phyloP scores from a whole-genome alignment of 78 protist species.

The Blattamonas nauphoetae region DNA sequence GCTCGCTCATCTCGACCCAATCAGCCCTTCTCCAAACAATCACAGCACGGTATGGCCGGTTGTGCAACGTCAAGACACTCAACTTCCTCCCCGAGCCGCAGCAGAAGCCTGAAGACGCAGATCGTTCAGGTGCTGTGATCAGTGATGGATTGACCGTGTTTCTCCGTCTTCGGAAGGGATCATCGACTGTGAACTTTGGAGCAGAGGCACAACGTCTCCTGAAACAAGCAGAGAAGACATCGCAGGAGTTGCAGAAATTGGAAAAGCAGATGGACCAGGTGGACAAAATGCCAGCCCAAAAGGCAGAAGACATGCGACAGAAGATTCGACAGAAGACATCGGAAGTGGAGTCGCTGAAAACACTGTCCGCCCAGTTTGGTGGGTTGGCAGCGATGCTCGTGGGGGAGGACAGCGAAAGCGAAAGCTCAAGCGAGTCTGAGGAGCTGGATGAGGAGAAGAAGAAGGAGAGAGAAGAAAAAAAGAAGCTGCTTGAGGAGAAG shows the following conservation, averaged over 20 bases:
- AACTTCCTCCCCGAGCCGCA: neutral
- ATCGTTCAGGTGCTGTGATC: neutral
- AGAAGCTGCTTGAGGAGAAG: neutral
- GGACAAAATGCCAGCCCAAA: neutral
- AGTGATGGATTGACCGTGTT: neutral
- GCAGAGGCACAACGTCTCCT: neutral
- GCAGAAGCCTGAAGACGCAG: neutral
- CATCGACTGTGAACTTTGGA: neutral
- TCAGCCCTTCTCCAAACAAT: neutral
- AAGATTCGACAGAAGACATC: neutral
- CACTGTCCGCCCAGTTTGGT: neutral
- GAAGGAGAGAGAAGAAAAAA: neutral
- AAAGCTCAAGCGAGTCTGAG: neutral
- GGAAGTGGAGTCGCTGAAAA: neutral
- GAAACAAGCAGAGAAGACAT: neutral
- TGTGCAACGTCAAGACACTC: neutral
- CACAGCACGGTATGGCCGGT: neutral
- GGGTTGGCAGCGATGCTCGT: neutral
- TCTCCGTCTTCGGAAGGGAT: neutral
- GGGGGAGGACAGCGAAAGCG: neutral
- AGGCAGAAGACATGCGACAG: neutral
- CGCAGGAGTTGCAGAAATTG: neutral
- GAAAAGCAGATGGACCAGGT: neutral
- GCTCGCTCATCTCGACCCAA: neutral
- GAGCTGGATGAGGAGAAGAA: neutral